Base-by-base conservation (phyloP, 768 basidiomycete genomes). In the Tremella mesenterica region DNA sequence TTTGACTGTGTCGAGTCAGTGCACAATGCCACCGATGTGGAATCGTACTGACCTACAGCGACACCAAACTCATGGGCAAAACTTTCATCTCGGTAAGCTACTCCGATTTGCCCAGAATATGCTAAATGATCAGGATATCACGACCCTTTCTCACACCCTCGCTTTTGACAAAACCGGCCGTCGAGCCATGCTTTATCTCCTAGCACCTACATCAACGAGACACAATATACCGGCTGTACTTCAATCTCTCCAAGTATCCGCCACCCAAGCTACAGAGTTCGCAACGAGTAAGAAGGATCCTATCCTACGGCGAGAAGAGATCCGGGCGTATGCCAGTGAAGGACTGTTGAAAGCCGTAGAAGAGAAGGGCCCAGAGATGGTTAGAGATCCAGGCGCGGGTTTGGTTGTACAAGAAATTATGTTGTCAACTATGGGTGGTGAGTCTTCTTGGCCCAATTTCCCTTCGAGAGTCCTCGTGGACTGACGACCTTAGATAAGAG, bases 201-300 rank as follows among this genome's bases (percentile, higher is more conserved):
- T 96, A 44, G 79, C 84, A 1, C 89, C 89, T 1, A 84, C 89
- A 5, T 83, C 82, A n/a, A 78, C 83, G 28, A 80, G 87, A 48
- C 86, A 93, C 70, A 92, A 89, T 67, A 90, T 87, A 0, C 88
- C 90, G 1, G 81, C 86, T 0, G 83, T 86, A 63, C 84, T 88
- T 29, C 73, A 77, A 0, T 73, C 79, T 2, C 76, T 95, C 0
- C 81, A 83, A 3, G 85, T 85, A 70, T 91, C 85, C 0, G 66
- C 70, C 2, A 74, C 80, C 27, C 79, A 85, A 0, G 77, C 80
- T 9, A 77, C 78, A 57, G 53, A 58, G 4, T 7, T 60, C 6
- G 67, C 62, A 29, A 93, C 90, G 27, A 90, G 87, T 69, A 95
- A 96, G 73, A 95, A 95, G 73, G 81, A 83, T 54, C 71, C 76